Evolutionary conservation across 2,329 filamentous ascomycete genomes (phyloP), one percentile per base, ranked within the genome.

Genomic region (Colletotrichum viniferum): DNA sequence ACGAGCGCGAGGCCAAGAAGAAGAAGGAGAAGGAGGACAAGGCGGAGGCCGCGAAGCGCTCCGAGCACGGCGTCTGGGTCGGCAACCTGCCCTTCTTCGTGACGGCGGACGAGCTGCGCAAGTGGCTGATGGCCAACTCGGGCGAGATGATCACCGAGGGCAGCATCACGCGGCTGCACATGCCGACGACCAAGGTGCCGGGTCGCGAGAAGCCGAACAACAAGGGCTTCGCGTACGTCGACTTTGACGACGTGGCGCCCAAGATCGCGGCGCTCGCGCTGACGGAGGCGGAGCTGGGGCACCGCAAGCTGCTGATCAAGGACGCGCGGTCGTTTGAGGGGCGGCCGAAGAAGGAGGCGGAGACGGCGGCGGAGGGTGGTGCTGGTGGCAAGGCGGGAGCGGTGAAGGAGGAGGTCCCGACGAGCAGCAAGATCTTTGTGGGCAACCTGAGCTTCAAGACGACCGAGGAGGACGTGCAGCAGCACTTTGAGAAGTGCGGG

Each of bases 161-260:
- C 64, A 90, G 92, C 77, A 97, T 99, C 78, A 98, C 96, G 2
- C 91, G 97, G 76, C 88, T 98, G 67, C 93, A 98, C 84, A 87
- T 98, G 81, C 96, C 96, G 1, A 90, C 86, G 9, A 88, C 87
- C 74, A 93, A 90, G 78, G 91, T 90, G 66, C 78, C 81, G 36
- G 82, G 80, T 62, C 78, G 78, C 56, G 85, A 86, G 78, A 87
- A 86, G 78, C 84, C 84, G 89, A 79, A 85, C 80, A 99, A 98
- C 87, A 96, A 94, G 85, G 97, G 97, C 18, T 99, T 98, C 82
- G 97, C 97, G 70, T 99, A 99, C 82, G 92, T 99, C 78, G 97
- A 99, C 83, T 98, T 99, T 82, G 87, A 92, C 61, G 93, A 90
- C 28, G 90, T 93, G 55, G 86, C 86, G n/a, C 90, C 92, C 58